These are phyloP conservation scores for Rhizopus stolonifer DNA, from an alignment of 371 early-diverging fungal genomes.

Conservation along the genomic window DNA sequence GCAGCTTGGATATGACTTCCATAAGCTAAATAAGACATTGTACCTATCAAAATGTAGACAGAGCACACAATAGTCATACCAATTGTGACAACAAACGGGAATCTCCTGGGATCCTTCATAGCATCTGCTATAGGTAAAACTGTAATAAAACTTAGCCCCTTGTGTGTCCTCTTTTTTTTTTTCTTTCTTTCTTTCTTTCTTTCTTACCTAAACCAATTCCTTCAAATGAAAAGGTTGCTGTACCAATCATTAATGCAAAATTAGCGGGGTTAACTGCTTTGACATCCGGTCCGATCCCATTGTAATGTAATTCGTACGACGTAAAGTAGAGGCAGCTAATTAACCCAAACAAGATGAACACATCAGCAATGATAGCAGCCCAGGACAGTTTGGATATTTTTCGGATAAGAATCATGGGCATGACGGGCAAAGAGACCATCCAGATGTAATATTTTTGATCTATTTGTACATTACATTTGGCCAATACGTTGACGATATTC, in stretches of 20 bases:
- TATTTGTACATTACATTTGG: constrained; percentile 28
- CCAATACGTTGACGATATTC: constrained; percentile 45
- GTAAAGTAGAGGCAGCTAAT: constrained; percentile 46
- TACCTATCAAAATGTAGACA: constrained; percentile 66
- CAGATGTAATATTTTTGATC: constrained; percentile 54
- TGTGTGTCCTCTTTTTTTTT: not conserved
- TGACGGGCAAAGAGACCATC: constrained; percentile 55
- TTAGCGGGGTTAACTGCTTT: constrained; percentile 53
- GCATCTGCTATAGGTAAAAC: constrained; percentile 58
- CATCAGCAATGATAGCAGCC: constrained; percentile 71
- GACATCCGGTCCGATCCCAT: constrained; percentile 47
- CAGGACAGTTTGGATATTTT: constrained; percentile 65
- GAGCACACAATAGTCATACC: constrained; percentile 57
- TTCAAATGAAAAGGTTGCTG: constrained; percentile 79
- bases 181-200: not conserved
- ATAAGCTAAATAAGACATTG: constrained; percentile 68
- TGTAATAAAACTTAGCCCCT: constrained; percentile 1
- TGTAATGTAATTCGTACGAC: constrained; percentile 25
- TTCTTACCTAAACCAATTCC: constrained; percentile 57
- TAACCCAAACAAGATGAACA: constrained; percentile 72
- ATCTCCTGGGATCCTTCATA: constrained; percentile 58
- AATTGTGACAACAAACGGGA: constrained; percentile 56
- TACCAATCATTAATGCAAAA: constrained; percentile 74
- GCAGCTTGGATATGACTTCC: constrained; percentile 67
- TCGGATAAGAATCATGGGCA: constrained; percentile 71